A percentile compares a stretch with the other conserved stretches of the same genome.
phyloP scores from a whole-genome alignment of 192 early-diverging fungal species.

The Linnemannia schmuckeri region DNA sequence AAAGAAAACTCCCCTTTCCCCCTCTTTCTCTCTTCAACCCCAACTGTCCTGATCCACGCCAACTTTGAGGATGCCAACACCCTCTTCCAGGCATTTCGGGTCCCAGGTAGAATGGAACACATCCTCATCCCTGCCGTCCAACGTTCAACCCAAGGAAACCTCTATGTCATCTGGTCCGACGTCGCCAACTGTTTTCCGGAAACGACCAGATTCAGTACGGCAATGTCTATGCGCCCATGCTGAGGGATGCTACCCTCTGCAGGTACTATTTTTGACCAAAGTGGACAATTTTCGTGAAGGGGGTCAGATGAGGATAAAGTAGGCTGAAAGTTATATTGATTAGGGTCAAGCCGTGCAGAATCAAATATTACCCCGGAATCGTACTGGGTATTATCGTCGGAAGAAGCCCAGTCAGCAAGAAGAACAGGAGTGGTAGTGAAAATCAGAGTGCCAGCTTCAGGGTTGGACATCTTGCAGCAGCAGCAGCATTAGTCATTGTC shows the following conservation, averaged over 20 bases:
- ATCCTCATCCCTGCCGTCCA: background rate
- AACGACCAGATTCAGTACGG: background rate
- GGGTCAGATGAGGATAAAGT: background rate
- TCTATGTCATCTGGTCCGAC: background rate
- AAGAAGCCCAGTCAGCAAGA: background rate
- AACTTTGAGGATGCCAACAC: background rate
- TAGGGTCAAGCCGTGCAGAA: slow-evolving; percentile 16
- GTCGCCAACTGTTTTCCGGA: background rate
- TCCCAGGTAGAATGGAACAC: background rate
- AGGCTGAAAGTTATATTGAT: background rate
- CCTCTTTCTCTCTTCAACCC: too few species aligned
- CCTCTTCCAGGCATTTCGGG: background rate
- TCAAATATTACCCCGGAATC: slow-evolving; percentile 16
- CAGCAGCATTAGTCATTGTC: too few species aligned
- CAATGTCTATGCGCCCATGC: background rate
- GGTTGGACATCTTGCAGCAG: background rate
- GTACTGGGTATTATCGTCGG: slow-evolving; percentile 21
- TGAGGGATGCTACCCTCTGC: background rate
- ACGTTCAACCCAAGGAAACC: background rate
- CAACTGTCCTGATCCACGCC: too few species aligned
- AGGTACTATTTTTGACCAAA: background rate
- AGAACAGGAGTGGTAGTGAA: background rate
- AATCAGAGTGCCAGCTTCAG: background rate
- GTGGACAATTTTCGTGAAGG: background rate
- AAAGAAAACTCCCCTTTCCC: too few species aligned